Percentiles rank a stretch among this genome's conserved stretches.
phyloP scores from a whole-genome alignment of 2,329 filamentous ascomycete genomes.

The Fusarium robinianum region DNA sequence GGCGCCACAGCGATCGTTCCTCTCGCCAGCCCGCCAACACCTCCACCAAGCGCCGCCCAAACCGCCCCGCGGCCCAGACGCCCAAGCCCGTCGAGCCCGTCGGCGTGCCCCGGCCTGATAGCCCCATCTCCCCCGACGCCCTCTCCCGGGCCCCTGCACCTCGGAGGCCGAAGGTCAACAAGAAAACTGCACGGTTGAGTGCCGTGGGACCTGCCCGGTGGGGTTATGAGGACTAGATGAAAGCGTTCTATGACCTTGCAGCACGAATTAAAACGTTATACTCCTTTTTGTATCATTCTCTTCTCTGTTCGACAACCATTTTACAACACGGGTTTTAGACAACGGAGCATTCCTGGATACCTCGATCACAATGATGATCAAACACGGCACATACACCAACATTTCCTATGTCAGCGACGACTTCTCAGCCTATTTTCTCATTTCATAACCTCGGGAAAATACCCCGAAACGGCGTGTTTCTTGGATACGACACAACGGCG shows the following conservation, averaged over 20 bases:
- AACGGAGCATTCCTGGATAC: slow-evolving; percentile 29
- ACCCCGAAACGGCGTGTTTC: slow-evolving; percentile 15
- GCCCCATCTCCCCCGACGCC: slow-evolving; percentile 44
- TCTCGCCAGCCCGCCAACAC: slow-evolving; percentile 15
- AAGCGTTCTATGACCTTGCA: background rate
- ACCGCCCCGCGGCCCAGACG: slow-evolving; percentile 11
- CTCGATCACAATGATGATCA: slow-evolving; percentile 27
- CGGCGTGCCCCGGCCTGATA: slow-evolving; percentile 48
- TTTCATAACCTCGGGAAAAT: slow-evolving; percentile 18
- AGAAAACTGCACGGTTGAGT: slow-evolving; percentile 48
- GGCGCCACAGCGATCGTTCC: slow-evolving; percentile 13
- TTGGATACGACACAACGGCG: no score
- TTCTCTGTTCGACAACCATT: no score
- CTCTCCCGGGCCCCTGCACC: slow-evolving; percentile 37
- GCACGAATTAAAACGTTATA: slow-evolving; percentile 2
- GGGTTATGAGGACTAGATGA: slow-evolving; percentile 31
- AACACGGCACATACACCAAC: slow-evolving; percentile 18
- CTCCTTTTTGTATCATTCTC: slow-evolving; percentile 13
- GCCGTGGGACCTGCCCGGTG: slow-evolving; percentile 38
- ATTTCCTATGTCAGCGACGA: slow-evolving; percentile 36
- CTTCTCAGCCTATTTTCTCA: slow-evolving; percentile 12
- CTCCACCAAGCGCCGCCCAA: slow-evolving; percentile 18
- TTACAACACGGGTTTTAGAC: slow-evolving; percentile 19
- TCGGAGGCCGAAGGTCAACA: slow-evolving; percentile 37
- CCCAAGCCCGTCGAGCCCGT: slow-evolving; percentile 26